Conservation (phyloP, 257 asterid species). For the Solanum verrucosum region DNA sequence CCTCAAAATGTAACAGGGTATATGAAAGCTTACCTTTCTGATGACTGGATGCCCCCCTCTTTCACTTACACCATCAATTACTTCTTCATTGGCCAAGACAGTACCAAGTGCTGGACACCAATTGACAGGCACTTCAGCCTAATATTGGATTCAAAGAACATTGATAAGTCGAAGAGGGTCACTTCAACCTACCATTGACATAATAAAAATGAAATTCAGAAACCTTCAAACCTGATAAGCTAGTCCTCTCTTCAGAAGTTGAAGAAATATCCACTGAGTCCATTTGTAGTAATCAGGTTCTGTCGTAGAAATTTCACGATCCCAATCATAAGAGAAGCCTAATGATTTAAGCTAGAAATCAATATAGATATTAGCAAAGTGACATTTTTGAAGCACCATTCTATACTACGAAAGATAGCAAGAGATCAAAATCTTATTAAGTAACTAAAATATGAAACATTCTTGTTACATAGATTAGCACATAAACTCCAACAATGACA, state of each 20-base stretch:
- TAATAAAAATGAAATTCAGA: not conserved
- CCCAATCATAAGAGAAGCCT: conserved; percentile 98
- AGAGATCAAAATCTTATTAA: not conserved
- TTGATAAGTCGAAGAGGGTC: not conserved
- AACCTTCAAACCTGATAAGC: conserved; percentile 71
- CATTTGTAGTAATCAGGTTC: conserved; percentile 95
- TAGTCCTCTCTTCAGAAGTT: conserved; percentile 85
- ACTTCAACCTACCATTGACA: not conserved
- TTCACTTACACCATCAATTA: conserved; percentile 95
- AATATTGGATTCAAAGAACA: conserved; percentile 1
- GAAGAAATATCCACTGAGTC: conserved; percentile 99
- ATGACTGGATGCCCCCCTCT: conserved; percentile 99
- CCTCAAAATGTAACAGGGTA: not conserved
- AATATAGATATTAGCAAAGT: conserved; percentile 19
- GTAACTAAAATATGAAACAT: not conserved
- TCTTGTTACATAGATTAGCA: not conserved
- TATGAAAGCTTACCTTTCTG: conserved; percentile 54
- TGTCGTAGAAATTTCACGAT: conserved; percentile 92
- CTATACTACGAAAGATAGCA: not conserved
- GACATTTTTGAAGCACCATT: not conserved
- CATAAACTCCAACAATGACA: not conserved
- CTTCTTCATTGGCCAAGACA: conserved; percentile 96
- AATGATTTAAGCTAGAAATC: conserved; percentile 71
- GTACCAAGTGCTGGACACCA: conserved; percentile 99
- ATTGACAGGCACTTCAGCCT: conserved; percentile 99